Evolutionary conservation across 2,329 filamentous ascomycete species (phyloP).

Genomic region (Calycina herbarum): DNA sequence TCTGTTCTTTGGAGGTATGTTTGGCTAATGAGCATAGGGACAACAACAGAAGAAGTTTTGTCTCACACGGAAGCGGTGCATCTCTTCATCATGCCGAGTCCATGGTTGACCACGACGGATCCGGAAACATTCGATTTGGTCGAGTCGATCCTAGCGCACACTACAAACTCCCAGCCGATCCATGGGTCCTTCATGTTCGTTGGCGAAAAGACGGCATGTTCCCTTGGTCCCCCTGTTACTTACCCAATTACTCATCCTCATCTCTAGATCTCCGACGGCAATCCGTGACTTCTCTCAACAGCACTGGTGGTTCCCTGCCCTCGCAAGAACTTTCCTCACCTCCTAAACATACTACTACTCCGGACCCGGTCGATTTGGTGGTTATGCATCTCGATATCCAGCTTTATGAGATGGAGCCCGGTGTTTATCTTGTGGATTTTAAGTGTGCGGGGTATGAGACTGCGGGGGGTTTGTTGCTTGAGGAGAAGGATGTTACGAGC

Average conservation of each 20-base stretch:
- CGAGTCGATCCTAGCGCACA: constrained; percentile 56
- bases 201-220: constrained; percentile 81
- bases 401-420: constrained; percentile 88
- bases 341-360: constrained; percentile 14
- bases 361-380: constrained; percentile 46
- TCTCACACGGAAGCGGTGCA: constrained; percentile 37
- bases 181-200: constrained; percentile 90
- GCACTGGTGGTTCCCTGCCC: constrained; percentile 34
- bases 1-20: neutral
- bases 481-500: constrained; percentile 93
- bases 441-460: constrained; percentile 97
- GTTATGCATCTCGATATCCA: constrained; percentile 96
- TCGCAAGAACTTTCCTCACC: constrained; percentile 29
- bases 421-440: constrained; percentile 96
- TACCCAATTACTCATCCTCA: constrained; percentile 49
- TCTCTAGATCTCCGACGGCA: constrained; percentile 47
- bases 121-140: constrained; percentile 32
- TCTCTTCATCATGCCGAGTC: constrained; percentile 41
- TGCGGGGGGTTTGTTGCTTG: constrained; percentile 68
- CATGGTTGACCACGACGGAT: constrained; percentile 33
- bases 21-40: constrained; percentile 29
- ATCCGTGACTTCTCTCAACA: constrained; percentile 38
- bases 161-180: constrained; percentile 87
- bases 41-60: constrained; percentile 47
- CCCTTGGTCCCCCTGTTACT: constrained; percentile 48